Percentiles rank a stretch among this genome's conserved stretches.
phyloP scores from a whole-genome alignment of 1,284 basidiomycete genomes.

The Termitomyces sp. region DNA sequence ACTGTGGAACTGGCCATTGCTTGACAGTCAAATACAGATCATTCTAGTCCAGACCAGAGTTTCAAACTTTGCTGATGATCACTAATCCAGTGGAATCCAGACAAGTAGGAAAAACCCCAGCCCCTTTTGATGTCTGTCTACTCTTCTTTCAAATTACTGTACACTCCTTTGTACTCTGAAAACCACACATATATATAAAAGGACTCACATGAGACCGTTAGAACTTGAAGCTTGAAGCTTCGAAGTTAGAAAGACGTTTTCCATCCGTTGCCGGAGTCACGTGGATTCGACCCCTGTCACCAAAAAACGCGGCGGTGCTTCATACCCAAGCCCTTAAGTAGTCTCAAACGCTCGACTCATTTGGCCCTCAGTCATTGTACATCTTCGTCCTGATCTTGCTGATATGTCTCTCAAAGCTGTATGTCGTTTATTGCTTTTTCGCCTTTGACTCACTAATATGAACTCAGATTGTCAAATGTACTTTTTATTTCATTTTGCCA shows the following conservation, averaged over 20 bases:
- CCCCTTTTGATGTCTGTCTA: not conserved
- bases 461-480: conserved; percentile 68
- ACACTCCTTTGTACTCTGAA: too few relatives aligned
- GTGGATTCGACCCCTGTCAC: conserved; percentile 5
- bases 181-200: too few relatives aligned
- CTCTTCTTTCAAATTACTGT: too few relatives aligned
- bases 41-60: too few relatives aligned
- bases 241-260: not conserved
- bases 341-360: not conserved
- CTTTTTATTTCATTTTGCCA: conserved; percentile 11
- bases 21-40: too few relatives aligned
- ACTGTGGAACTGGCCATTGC: too few relatives aligned
- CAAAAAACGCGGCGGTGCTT: not conserved
- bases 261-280: not conserved
- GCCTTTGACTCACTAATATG: conserved; percentile 6
- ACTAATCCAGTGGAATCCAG: too few relatives aligned
- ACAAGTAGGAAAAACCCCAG: too few relatives aligned
- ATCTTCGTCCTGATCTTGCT: not conserved
- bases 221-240: too few relatives aligned
- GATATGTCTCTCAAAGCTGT: conserved; percentile 70
- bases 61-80: too few relatives aligned
- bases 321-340: not conserved
- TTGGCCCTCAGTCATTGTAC: conserved; percentile 1
- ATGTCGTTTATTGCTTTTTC: conserved; percentile 22
- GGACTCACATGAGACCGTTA: too few relatives aligned